phyloP scores from a whole-genome alignment of 2,329 filamentous ascomycete genomes.

The Cercospora brassicicola region DNA sequence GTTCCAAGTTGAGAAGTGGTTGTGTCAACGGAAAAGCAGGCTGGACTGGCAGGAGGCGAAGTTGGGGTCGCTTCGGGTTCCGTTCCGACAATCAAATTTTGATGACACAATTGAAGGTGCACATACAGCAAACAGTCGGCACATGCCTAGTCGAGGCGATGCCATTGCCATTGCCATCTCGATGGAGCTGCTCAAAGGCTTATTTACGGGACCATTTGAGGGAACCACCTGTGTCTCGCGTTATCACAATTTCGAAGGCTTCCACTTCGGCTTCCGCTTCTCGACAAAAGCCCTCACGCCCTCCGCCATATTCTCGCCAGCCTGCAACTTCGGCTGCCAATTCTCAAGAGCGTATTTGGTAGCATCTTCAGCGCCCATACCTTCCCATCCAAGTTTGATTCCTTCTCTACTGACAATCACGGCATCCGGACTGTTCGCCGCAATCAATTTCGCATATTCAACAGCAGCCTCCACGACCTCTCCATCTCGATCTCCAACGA shows the following conservation, averaged over 20 bases:
- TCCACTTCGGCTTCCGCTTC: conserved; percentile 44
- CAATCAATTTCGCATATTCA: conserved; percentile 61
- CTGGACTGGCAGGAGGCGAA: background rate
- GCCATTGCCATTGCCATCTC: background rate
- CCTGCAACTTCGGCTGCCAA: conserved; percentile 61
- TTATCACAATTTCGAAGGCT: conserved; percentile 23
- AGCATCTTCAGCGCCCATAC: conserved; percentile 62
- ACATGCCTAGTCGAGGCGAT: background rate
- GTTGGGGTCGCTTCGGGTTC: background rate
- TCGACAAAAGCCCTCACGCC: conserved; percentile 74
- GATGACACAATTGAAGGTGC: background rate
- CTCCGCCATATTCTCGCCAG: conserved; percentile 71
- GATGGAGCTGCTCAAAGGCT: background rate
- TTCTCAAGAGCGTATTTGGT: conserved; percentile 59
- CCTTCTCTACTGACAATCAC: conserved; percentile 73
- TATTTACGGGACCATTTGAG: background rate
- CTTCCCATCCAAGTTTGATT: conserved; percentile 71
- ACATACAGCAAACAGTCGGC: background rate
- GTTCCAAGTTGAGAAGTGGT: background rate
- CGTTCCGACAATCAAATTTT: conserved; percentile 1
- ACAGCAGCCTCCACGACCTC: conserved; percentile 61
- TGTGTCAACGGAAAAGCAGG: background rate
- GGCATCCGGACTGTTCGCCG: conserved; percentile 66
- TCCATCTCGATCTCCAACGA: conserved; percentile 47
- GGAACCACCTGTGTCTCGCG: background rate